phyloP scores from a whole-genome alignment of 345 rosid species.

The Euphorbia pulcherrima region DNA sequence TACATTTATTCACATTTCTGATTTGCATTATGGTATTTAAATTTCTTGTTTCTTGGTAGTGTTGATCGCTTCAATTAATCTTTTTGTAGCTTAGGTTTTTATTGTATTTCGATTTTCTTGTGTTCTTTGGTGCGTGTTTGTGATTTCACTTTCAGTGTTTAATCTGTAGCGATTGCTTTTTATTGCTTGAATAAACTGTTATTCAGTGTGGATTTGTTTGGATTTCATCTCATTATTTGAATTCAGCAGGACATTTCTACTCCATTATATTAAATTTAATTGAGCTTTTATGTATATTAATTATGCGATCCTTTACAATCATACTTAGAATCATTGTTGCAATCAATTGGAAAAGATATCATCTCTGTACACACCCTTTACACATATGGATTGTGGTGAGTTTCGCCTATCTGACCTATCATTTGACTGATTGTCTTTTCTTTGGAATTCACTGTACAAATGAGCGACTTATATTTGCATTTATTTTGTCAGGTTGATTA shows the following conservation, averaged over 20 bases:
- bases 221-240: no score
- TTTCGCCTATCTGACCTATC: conserved; percentile 7
- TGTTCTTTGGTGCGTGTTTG: no score
- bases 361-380: conserved; percentile 67
- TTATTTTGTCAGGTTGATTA: conserved; percentile 77
- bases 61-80: no score
- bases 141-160: no score
- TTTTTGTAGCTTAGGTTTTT: not conserved
- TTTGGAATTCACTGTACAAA: no score
- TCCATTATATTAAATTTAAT: no score
- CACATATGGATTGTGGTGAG: conserved; percentile 99
- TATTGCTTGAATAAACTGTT: no score
- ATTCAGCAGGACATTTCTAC: no score
- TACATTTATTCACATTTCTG: not conserved
- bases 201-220: no score
- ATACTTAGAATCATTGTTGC: conserved; percentile 73
- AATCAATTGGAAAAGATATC: conserved; percentile 82
- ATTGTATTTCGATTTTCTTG: no score
- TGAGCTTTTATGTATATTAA: not conserved
- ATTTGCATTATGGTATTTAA: not conserved
- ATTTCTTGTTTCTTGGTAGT: not conserved
- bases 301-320: conserved; percentile 29
- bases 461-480: not conserved
- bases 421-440: not conserved
- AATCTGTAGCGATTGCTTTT: no score